Evolutionary conservation across 2,329 filamentous ascomycete species (phyloP).

Genomic region (Monosporascus ibericus): DNA sequence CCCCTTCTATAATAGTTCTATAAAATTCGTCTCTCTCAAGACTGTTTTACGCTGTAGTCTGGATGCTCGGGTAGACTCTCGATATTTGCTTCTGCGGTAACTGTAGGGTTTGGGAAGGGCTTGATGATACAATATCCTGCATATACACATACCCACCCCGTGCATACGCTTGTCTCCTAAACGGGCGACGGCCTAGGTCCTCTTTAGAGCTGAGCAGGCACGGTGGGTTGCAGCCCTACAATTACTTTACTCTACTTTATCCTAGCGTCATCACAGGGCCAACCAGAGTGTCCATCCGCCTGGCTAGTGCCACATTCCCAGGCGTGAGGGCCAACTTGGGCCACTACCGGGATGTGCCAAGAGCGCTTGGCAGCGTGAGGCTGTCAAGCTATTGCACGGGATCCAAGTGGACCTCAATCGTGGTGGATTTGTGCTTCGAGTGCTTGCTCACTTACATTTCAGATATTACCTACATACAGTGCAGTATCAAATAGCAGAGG

Average conservation of each 20-base stretch:
- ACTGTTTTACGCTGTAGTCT: no score
- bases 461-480: background rate
- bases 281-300: background rate
- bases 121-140: no score
- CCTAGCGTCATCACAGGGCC: background rate
- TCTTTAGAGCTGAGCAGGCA: background rate
- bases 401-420: background rate
- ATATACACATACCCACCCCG: no score
- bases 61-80: no score
- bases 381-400: background rate
- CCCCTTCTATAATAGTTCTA: background rate
- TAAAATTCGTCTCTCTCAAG: background rate
- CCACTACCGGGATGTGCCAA: background rate
- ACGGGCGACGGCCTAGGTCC: background rate
- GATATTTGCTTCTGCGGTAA: no score
- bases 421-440: background rate
- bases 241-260: background rate
- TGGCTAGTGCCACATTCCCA: background rate
- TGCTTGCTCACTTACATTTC: background rate
- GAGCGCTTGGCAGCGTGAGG: background rate
- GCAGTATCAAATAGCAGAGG: background rate
- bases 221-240: background rate
- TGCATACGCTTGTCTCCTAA: no score
- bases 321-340: background rate
- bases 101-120: no score